These are phyloP conservation scores for Setaria italica DNA, from an alignment of 202 grass and related monocot genomes.

Conservation along the genomic window DNA sequence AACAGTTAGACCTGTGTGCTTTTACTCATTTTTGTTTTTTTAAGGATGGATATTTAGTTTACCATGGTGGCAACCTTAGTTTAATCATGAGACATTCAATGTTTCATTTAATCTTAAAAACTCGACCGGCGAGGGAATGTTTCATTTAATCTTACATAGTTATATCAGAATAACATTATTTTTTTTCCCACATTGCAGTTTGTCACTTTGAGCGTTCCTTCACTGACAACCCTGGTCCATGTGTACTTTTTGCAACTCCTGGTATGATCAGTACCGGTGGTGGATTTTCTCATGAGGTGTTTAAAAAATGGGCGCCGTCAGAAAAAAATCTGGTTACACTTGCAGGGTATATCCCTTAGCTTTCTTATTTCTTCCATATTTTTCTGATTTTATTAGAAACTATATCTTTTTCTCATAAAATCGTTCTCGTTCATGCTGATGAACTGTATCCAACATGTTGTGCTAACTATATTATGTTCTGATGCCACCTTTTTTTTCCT, in stretches of 20 bases:
- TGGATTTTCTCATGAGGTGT: conserved; percentile 94
- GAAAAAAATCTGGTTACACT: conserved; percentile 84
- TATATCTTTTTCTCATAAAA: conserved; percentile 22
- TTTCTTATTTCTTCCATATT: background rate
- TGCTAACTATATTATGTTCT: background rate
- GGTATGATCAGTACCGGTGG: conserved; percentile 77
- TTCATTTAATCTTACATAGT: background rate
- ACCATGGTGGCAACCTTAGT: background rate
- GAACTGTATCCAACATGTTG: background rate
- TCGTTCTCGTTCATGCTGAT: background rate
- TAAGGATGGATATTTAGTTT: conserved; percentile 4
- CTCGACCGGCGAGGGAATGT: no score
- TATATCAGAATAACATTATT: conserved; percentile 11
- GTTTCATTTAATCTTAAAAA: background rate
- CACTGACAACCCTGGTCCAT: conserved; percentile 78
- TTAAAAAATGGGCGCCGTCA: conserved; percentile 97
- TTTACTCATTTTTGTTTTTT: background rate
- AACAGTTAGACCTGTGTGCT: background rate
- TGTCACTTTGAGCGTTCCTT: conserved; percentile 80
- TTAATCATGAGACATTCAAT: background rate
- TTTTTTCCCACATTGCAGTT: conserved; percentile 53
- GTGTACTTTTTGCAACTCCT: conserved; percentile 95
- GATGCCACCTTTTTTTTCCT: background rate
- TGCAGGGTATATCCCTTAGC: conserved; percentile 64
- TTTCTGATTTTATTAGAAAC: background rate